phyloP scores from a whole-genome alignment of 108 stramenopile genomes.

The Cyclotella choctawhatcheeana region DNA sequence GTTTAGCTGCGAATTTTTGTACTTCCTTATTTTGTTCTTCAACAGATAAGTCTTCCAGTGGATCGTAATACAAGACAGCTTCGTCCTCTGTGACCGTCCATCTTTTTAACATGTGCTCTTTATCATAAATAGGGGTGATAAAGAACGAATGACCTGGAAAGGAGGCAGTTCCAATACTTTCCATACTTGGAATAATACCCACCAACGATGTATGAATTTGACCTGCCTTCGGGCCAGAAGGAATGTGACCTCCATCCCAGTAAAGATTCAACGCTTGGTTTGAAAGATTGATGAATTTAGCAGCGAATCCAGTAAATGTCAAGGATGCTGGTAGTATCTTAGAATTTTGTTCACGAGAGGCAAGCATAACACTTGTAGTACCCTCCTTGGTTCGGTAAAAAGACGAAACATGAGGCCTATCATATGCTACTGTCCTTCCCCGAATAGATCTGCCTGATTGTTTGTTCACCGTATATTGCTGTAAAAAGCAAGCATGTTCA shows the following conservation, averaged over 20 bases:
- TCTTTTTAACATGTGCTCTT: slow-evolving; percentile 37
- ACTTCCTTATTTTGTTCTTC: too few relatives aligned
- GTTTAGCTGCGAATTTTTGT: too few relatives aligned
- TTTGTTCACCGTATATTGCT: slow-evolving; percentile 40
- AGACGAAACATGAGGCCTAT: slow-evolving; percentile 34
- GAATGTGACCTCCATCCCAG: slow-evolving; percentile 74
- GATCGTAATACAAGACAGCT: slow-evolving; percentile 72
- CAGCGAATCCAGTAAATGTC: slow-evolving; percentile 82
- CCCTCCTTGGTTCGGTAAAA: slow-evolving; percentile 31
- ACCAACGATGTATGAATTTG: slow-evolving; percentile 57
- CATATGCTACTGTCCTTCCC: slow-evolving; percentile 34
- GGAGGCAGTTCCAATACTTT: slow-evolving; percentile 71
- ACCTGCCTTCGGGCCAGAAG: slow-evolving; percentile 54
- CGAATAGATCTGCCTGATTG: slow-evolving; percentile 27
- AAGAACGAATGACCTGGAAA: slow-evolving; percentile 72
- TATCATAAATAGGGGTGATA: slow-evolving; percentile 44
- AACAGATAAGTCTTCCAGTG: slow-evolving; percentile 61
- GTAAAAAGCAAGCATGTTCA: slow-evolving; percentile 39
- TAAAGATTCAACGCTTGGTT: slow-evolving; percentile 64
- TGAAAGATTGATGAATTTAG: slow-evolving; percentile 83
- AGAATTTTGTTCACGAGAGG: slow-evolving; percentile 10
- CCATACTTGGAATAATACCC: slow-evolving; percentile 78
- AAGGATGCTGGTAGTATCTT: slow-evolving; percentile 59
- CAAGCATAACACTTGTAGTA: background rate
- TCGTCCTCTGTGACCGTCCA: slow-evolving; percentile 29